Evolutionary conservation across 129 eudicot genomes (phyloP).

Genomic region (Escallonia herrerae): DNA sequence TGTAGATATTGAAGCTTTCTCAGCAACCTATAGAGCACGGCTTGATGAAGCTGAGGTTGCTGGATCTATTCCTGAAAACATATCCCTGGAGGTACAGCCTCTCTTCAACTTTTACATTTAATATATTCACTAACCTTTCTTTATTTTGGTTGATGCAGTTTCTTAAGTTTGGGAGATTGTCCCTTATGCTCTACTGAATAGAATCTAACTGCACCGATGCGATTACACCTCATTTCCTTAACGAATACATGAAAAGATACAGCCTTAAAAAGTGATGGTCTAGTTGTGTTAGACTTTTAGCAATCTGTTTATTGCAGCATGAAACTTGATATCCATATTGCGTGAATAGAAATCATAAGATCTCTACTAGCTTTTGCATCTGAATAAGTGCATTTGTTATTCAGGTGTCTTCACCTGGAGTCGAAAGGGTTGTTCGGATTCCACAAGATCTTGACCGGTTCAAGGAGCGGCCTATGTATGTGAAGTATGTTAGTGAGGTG

Average conservation of each 20-base stretch:
- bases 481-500: constrained; percentile 42
- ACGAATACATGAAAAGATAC: no score
- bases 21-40: constrained; percentile 51
- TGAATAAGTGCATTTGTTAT: not conserved
- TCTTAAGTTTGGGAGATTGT: not conserved
- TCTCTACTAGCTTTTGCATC: constrained; percentile 10
- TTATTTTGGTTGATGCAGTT: not conserved
- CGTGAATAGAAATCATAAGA: not conserved
- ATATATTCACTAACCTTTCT: not conserved
- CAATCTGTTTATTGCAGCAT: not conserved
- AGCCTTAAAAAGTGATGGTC: no score
- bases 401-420: constrained; percentile 97
- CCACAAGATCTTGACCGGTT: constrained; percentile 84
- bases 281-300: no score
- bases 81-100: constrained; percentile 65
- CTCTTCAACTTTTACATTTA: not conserved
- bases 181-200: not conserved
- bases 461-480: constrained; percentile 71
- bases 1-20: constrained; percentile 81
- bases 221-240: no score
- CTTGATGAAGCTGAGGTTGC: constrained; percentile 61
- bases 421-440: constrained; percentile 66
- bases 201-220: not conserved
- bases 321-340: constrained; percentile 3
- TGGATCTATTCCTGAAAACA: constrained; percentile 55